These are phyloP conservation scores for Podaxis sp. DNA, from an alignment of 768 basidiomycete genomes.

Conservation along the genomic window DNA sequence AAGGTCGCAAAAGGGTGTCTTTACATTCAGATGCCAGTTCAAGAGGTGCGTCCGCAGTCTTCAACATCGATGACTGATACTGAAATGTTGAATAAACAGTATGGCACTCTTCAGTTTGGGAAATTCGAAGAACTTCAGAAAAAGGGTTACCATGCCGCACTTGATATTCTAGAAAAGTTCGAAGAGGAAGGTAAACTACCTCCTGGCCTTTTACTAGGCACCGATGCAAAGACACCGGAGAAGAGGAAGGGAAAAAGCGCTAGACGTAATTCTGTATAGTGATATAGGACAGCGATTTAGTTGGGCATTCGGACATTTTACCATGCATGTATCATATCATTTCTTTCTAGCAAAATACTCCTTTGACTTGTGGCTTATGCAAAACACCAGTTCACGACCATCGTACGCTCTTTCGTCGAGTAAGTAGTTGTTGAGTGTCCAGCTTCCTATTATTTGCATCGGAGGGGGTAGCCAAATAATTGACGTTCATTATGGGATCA, in stretches of 20 bases:
- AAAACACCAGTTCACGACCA: background rate
- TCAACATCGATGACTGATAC: slow-evolving; percentile 1
- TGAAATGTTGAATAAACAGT: slow-evolving; percentile 43
- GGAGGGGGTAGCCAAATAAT: slow-evolving; percentile 5
- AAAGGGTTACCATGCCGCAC: slow-evolving; percentile 75
- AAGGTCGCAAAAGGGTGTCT: slow-evolving; percentile 86
- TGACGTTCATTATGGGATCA: background rate
- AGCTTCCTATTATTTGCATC: background rate
- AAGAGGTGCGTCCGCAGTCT: slow-evolving; percentile 54
- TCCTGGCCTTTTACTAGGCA: slow-evolving; percentile 63
- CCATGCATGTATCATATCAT: slow-evolving; percentile 11
- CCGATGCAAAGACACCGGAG: slow-evolving; percentile 40
- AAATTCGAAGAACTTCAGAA: slow-evolving; percentile 88
- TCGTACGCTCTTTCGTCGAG: background rate
- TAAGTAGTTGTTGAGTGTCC: background rate
- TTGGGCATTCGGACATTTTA: background rate
- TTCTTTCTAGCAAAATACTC: background rate
- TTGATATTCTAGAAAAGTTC: slow-evolving; percentile 72
- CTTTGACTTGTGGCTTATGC: background rate
- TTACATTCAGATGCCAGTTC: slow-evolving; percentile 95
- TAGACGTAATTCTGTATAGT: slow-evolving; percentile 68
- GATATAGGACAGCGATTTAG: slow-evolving; percentile 7
- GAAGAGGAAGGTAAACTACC: slow-evolving; percentile 86
- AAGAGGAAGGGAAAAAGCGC: slow-evolving; percentile 76
- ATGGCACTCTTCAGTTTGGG: slow-evolving; percentile 86